phyloP scores from a whole-genome alignment of 805 yeast genomes.

The Barnettozyma sp. region DNA sequence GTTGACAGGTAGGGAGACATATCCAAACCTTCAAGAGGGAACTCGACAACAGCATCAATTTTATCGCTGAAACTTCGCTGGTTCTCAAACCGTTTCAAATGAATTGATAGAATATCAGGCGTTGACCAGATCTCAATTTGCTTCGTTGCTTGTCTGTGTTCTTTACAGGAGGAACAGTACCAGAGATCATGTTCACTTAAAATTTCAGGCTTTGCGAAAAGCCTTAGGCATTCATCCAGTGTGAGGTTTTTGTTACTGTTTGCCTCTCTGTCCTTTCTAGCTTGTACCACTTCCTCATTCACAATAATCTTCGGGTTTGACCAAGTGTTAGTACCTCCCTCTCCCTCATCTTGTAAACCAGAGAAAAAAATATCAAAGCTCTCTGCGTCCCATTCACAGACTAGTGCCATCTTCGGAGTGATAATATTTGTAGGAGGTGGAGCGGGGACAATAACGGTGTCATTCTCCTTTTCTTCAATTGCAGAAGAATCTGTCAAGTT shows the following conservation, averaged over 20 bases:
- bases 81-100: constrained; percentile 83
- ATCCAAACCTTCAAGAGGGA: constrained; percentile 81
- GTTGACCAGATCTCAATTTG: constrained; percentile 89
- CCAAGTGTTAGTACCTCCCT: constrained; percentile 52
- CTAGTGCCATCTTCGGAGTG: constrained; percentile 33
- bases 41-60: constrained; percentile 75
- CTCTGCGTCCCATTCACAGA: constrained; percentile 62
- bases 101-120: constrained; percentile 86
- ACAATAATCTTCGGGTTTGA: constrained; percentile 39
- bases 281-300: constrained; percentile 50
- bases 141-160: constrained; percentile 85
- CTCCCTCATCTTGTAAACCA: constrained; percentile 36
- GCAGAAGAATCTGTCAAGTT: constrained; percentile 3
- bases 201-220: constrained; percentile 77
- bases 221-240: constrained; percentile 64
- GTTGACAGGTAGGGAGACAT: constrained; percentile 50
- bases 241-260: constrained; percentile 38
- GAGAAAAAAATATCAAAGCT: constrained; percentile 47
- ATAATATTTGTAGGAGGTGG: constrained; percentile 13
- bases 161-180: constrained; percentile 89
- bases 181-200: constrained; percentile 85
- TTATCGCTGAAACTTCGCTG: constrained; percentile 83
- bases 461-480: not conserved
- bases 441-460: not conserved
- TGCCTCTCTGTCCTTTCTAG: constrained; percentile 27